phyloP scores from a whole-genome alignment of 1,284 basidiomycete genomes.

The Bjerkandera adusta region DNA sequence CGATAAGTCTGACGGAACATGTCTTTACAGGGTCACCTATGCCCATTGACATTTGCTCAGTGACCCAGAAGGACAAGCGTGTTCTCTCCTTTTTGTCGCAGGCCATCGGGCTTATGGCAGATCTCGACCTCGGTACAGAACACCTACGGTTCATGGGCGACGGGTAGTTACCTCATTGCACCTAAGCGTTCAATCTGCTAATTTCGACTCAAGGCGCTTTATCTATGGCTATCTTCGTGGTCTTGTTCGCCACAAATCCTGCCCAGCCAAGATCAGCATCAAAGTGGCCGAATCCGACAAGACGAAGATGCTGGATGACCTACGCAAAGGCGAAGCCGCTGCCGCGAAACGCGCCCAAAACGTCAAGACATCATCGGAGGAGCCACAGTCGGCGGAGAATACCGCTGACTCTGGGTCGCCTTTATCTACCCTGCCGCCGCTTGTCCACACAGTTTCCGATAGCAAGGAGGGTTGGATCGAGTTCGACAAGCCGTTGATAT shows the following conservation, averaged over 20 bases:
- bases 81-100: slow-evolving; percentile 89
- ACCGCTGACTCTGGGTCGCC: neutral
- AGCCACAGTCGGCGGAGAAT: neutral
- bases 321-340: slow-evolving; percentile 13
- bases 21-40: slow-evolving; percentile 56
- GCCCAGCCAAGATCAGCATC: slow-evolving; percentile 69
- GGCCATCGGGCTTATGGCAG: slow-evolving; percentile 89
- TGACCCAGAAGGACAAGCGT: slow-evolving; percentile 67
- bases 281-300: slow-evolving; percentile 76
- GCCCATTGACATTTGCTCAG: slow-evolving; percentile 79
- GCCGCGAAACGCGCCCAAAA: slow-evolving; percentile 17
- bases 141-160: slow-evolving; percentile 93
- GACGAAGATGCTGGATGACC: slow-evolving; percentile 56
- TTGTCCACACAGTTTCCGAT: slow-evolving; percentile 19
- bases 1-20: slow-evolving; percentile 1
- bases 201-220: slow-evolving; percentile 57
- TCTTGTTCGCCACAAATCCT: slow-evolving; percentile 65
- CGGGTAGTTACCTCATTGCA: slow-evolving; percentile 18
- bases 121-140: slow-evolving; percentile 88
- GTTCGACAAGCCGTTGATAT: slow-evolving; percentile 70
- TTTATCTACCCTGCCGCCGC: slow-evolving; percentile 35
- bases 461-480: slow-evolving; percentile 60
- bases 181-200: neutral
- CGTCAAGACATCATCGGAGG: slow-evolving; percentile 8
- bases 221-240: slow-evolving; percentile 80